phyloP scores from a whole-genome alignment of 2,329 filamentous ascomycete genomes.

The Plenodomus lindquistii region DNA sequence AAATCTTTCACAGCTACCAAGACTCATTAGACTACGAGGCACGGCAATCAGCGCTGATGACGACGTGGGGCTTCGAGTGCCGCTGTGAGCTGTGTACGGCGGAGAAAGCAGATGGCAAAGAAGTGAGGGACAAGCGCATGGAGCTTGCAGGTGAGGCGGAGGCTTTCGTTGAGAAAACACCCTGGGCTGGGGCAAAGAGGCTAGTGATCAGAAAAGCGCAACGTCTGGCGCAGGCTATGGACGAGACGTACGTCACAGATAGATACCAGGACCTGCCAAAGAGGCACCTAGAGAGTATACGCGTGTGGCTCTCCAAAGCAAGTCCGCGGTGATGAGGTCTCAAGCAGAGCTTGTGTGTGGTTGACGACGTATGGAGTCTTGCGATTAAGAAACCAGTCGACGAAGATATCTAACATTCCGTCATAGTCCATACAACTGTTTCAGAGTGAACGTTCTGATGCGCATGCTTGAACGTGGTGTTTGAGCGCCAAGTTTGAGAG shows the following conservation, averaged over 20 bases:
- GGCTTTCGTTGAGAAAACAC: slow-evolving; percentile 26
- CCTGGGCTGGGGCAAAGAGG: slow-evolving; percentile 34
- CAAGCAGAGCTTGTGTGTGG: too few relatives aligned
- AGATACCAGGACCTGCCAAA: slow-evolving; percentile 24
- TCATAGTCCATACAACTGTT: too few relatives aligned
- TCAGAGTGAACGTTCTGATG: too few relatives aligned
- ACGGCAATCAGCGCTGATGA: slow-evolving; percentile 31
- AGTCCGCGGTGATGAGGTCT: slow-evolving; percentile 9
- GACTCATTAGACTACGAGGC: slow-evolving; percentile 40
- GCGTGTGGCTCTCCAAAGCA: slow-evolving; percentile 25
- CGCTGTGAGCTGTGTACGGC: slow-evolving; percentile 44
- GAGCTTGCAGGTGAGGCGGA: slow-evolving; percentile 29
- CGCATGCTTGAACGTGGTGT: too few relatives aligned
- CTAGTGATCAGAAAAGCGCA: slow-evolving; percentile 29
- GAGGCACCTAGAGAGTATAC: slow-evolving; percentile 15
- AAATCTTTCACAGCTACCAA: slow-evolving; percentile 34
- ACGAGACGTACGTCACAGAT: slow-evolving; percentile 29
- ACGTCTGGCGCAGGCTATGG: slow-evolving; percentile 20
- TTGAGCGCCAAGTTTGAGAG: too few relatives aligned
- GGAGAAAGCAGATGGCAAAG: slow-evolving; percentile 33
- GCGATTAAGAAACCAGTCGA: too few relatives aligned
- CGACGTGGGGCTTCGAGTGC: slow-evolving; percentile 50
- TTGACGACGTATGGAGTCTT: too few relatives aligned
- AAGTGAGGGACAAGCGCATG: slow-evolving; percentile 25
- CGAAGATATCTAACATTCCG: too few relatives aligned